Evolutionary conservation across 208 protist genomes (phyloP), one percentile per base, ranked within the genome.

Genomic region (Balamuthia mandrillaris): DNA sequence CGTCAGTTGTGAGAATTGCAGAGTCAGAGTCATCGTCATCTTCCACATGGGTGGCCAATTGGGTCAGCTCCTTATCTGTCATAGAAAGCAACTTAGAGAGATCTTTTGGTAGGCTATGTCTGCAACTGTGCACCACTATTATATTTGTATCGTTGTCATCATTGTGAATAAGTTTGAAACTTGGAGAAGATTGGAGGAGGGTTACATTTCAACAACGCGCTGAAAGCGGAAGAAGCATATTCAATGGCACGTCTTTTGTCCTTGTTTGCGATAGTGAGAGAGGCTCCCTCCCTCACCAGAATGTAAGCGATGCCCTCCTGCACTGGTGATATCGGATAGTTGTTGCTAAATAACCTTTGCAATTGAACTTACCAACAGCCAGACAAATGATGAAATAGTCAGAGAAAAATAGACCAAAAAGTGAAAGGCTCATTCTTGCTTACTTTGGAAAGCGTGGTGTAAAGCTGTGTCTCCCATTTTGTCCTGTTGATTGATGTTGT

Each of bases 391-490:
- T 3, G 10, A 33, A 10, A 10, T 52, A 18, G 18, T 10, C 10
- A 10, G 18, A 52, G 47, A 52, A 52, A 18, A 18, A 52, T 18
- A 18, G 18, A 18, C 10, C 14, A 33, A 63, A 14, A 6, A 39
- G 3, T 31, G 56, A 3, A 31, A 18, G 21, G 3, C 10, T 33
- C 24, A 16, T 7, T 18, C 6, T n/a, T 18, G 9, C 3, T 2
- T 63, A 72, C 61, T 72, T 21, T 72, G 61, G 37, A 72, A 72
- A 27, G 61, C 61, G 33, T 72, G 61, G 61, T 72, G 61, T 1
- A 72, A 41, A 1, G 61, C 61, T 2, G 61, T 72, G 37, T 72
- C 61, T 33, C 61, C 61, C 37, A 49, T 44, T 5, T 72, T 72
- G 37, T 72, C 61, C 1, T 21, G 16, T 21, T 39, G 4, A 41